Evolutionary conservation across 2,329 filamentous ascomycete genomes (phyloP).

Genomic region (Byssoonygena ceratinophila): DNA sequence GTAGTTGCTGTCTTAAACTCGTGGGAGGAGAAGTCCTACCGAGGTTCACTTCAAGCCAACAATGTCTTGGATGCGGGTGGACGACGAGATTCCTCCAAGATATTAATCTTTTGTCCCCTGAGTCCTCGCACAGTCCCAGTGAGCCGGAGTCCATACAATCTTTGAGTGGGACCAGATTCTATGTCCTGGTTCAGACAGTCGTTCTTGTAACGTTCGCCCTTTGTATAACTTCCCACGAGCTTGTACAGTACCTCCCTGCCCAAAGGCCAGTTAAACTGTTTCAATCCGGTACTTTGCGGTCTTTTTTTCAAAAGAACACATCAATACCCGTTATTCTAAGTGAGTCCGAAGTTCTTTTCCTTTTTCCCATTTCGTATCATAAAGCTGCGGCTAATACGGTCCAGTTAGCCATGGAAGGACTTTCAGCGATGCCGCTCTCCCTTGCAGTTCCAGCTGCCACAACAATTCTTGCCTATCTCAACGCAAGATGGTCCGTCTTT

Average conservation of each 20-base stretch:
- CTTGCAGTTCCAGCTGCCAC: constrained; percentile 50
- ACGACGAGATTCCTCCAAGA: not conserved
- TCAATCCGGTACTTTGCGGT: too few species aligned
- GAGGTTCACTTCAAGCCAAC: constrained; percentile 2
- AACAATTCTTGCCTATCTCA: constrained; percentile 64
- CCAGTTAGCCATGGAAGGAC: constrained; percentile 1
- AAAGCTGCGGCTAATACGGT: not conserved
- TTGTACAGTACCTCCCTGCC: too few species aligned
- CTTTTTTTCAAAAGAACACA: too few species aligned
- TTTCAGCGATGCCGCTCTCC: constrained; percentile 25
- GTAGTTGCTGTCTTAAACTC: not conserved
- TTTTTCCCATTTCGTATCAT: not conserved
- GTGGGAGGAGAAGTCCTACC: not conserved
- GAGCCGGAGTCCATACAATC: too few species aligned
- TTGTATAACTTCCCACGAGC: not conserved
- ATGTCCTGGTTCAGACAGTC: not conserved
- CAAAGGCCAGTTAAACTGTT: too few species aligned
- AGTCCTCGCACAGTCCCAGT: too few species aligned
- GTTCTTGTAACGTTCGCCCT: not conserved
- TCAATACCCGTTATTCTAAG: not conserved
- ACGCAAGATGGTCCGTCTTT: constrained; percentile 56
- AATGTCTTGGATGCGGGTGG: not conserved
- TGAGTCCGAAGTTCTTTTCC: not conserved
- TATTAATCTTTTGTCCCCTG: not conserved
- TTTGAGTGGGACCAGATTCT: too few species aligned